Evolutionary conservation across 2,329 filamentous ascomycete species (phyloP).

Genomic region (Pseudogymnoascus sp.): DNA sequence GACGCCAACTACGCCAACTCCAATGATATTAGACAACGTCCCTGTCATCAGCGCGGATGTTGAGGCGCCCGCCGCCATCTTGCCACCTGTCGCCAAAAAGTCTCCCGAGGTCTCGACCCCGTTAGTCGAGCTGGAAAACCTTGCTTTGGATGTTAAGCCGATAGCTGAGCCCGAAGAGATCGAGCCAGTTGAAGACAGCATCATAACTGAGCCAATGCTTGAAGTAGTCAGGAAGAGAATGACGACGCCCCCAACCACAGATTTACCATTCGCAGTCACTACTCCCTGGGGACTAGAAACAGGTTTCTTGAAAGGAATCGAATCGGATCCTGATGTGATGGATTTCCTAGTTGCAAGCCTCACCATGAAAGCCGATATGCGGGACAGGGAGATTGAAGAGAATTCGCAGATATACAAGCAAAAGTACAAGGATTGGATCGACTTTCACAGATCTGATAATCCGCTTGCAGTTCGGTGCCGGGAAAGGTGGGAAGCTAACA

Average conservation of each 20-base stretch:
- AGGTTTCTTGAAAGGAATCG: conserved; percentile 21
- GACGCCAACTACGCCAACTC: not conserved
- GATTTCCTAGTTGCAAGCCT: conserved; percentile 3
- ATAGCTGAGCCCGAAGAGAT: not conserved
- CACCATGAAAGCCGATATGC: conserved; percentile 8
- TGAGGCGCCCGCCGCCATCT: not conserved
- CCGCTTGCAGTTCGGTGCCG: conserved; percentile 23
- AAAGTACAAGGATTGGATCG: conserved; percentile 21
- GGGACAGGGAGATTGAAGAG: conserved; percentile 21
- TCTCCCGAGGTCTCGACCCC: not conserved
- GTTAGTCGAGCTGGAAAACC: not conserved
- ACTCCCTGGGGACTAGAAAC: conserved; percentile 22
- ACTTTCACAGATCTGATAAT: conserved; percentile 22
- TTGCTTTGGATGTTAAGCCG: not conserved
- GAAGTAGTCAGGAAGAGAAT: conserved; percentile 25
- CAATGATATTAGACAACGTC: not conserved
- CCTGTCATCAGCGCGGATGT: not conserved
- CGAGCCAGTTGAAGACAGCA: not conserved
- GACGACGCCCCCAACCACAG: conserved; percentile 25
- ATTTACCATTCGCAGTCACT: conserved; percentile 20
- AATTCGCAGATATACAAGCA: conserved; percentile 22
- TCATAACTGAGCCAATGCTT: conserved; percentile 6
- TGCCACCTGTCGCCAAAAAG: not conserved
- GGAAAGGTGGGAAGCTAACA: conserved; percentile 23
- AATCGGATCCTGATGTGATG: conserved; percentile 15